Evolutionary conservation across 1,284 basidiomycete species (phyloP).

Genomic region (Cerrena zonata): DNA sequence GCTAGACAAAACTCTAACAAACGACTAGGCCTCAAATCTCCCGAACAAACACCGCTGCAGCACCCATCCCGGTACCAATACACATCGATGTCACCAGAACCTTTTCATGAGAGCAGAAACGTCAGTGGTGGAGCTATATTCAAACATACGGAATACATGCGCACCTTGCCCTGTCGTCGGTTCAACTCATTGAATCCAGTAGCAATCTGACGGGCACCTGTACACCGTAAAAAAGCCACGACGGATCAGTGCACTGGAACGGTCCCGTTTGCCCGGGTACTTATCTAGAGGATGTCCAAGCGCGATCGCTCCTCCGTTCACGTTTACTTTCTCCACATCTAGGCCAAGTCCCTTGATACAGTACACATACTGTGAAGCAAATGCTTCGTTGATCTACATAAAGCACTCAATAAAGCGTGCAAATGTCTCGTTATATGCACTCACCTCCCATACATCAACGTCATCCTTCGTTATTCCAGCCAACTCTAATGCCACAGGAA

Average conservation of each 20-base stretch:
- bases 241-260: slow-evolving; percentile 16
- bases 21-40: slow-evolving; percentile 16
- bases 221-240: slow-evolving; percentile 55
- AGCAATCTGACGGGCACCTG: slow-evolving; percentile 82
- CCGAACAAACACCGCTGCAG: slow-evolving; percentile 39
- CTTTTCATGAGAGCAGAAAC: slow-evolving; percentile 32
- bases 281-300: slow-evolving; percentile 83
- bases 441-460: slow-evolving; percentile 76
- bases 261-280: slow-evolving; percentile 29
- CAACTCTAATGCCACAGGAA: slow-evolving; percentile 62
- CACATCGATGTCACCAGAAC: slow-evolving; percentile 82
- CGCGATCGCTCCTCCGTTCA: slow-evolving; percentile 87
- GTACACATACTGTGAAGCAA: slow-evolving; percentile 85
- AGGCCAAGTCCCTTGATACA: slow-evolving; percentile 70
- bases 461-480: slow-evolving; percentile 64
- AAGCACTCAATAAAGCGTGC: background rate
- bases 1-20: background rate
- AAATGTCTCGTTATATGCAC: background rate
- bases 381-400: slow-evolving; percentile 84
- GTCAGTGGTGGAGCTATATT: background rate
- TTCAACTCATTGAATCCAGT: slow-evolving; percentile 82
- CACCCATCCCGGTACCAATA: slow-evolving; percentile 83
- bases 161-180: slow-evolving; percentile 72
- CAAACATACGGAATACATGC: slow-evolving; percentile 7
- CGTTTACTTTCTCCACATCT: slow-evolving; percentile 73